These are phyloP conservation scores for Platanthera guangdongensis DNA, from an alignment of 106 monocot genomes.

Conservation along the genomic window DNA sequence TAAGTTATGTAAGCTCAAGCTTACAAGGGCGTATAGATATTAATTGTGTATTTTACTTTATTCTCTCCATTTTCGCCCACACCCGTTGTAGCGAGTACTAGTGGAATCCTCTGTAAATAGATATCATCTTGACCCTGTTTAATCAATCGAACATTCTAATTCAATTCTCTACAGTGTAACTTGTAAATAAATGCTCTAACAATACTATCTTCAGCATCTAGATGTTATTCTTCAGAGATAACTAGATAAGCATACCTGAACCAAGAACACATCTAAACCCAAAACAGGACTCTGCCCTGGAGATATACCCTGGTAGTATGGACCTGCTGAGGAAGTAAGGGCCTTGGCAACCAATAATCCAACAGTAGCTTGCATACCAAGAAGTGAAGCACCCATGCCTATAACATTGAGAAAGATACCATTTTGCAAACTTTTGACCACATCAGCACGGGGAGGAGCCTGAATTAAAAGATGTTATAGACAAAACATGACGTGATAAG, in stretches of 20 bases:
- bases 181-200: background rate
- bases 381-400: constrained; percentile 87
- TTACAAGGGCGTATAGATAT: too few relatives aligned
- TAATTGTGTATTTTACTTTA: too few relatives aligned
- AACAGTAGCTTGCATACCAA: constrained; percentile 98
- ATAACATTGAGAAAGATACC: constrained; percentile 70
- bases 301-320: constrained; percentile 82
- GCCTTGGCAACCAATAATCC: constrained; percentile 88
- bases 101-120: too few relatives aligned
- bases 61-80: too few relatives aligned
- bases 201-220: background rate
- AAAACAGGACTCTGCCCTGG: constrained; percentile 88
- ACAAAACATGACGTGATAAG: background rate
- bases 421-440: constrained; percentile 86
- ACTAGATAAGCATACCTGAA: constrained; percentile 80
- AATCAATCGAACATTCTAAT: too few relatives aligned
- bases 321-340: constrained; percentile 84
- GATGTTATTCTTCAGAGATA: background rate
- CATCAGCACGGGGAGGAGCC: constrained; percentile 96
- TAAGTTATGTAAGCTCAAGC: too few relatives aligned
- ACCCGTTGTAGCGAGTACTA: too few relatives aligned
- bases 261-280: constrained; percentile 91
- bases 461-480: constrained; percentile 8
- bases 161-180: background rate
- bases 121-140: too few relatives aligned